These are phyloP conservation scores for Russula virescens DNA, from an alignment of 768 basidiomycete species.

Conservation along the genomic window DNA sequence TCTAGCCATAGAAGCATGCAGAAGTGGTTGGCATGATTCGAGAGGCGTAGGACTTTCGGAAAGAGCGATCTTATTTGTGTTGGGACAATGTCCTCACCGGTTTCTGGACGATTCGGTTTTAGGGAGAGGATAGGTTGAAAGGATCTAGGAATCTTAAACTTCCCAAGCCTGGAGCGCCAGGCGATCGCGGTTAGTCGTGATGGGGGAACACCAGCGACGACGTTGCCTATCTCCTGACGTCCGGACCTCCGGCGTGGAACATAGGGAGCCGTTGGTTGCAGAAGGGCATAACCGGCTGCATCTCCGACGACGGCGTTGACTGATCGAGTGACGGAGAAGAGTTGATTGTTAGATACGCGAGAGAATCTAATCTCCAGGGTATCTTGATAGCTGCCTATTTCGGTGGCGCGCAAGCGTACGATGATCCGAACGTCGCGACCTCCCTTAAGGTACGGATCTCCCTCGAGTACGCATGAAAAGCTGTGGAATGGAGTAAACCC, in stretches of 20 bases:
- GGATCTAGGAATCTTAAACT: not conserved
- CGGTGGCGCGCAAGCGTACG: not conserved
- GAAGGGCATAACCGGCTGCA: not conserved
- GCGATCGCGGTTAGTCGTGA: not conserved
- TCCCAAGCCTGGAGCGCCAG: not conserved
- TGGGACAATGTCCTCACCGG: not conserved
- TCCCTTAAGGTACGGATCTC: constrained; percentile 4
- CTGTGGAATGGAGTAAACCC: not conserved
- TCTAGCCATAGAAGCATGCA: constrained; percentile 2
- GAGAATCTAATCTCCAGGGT: constrained; percentile 12
- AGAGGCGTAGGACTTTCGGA: not conserved
- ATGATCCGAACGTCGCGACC: not conserved
- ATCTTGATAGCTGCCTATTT: constrained; percentile 10
- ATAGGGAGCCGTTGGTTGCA: constrained; percentile 1
- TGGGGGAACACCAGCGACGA: not conserved
- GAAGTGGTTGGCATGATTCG: not conserved
- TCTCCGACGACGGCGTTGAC: constrained; percentile 7
- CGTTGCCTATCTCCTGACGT: not conserved
- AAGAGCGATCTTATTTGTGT: not conserved
- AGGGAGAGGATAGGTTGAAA: not conserved
- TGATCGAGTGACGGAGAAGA: constrained; percentile 1
- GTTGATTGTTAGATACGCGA: not conserved
- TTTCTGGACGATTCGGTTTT: not conserved
- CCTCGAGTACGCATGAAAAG: constrained; percentile 3
- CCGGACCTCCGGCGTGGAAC: not conserved